Percentiles rank a stretch among this genome's conserved stretches.
These are phyloP conservation scores for Lactifluus hygrophoroides DNA, from an alignment of 768 basidiomycete species.

Conservation along the genomic window DNA sequence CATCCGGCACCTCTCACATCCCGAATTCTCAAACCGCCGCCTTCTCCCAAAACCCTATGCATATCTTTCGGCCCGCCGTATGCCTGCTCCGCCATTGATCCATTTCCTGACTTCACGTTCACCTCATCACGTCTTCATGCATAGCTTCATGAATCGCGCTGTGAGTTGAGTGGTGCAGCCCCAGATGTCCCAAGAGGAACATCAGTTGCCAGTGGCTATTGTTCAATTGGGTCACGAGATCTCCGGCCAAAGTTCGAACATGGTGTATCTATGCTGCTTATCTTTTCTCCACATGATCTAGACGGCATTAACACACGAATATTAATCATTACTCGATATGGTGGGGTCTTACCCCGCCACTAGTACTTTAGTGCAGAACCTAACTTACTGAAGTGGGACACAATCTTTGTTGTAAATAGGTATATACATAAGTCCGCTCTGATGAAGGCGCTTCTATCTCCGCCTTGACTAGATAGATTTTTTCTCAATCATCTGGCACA, in stretches of 20 bases:
- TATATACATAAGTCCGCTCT: too few relatives aligned
- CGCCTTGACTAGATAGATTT: too few relatives aligned
- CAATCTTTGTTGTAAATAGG: too few relatives aligned
- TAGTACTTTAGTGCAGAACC: too few relatives aligned
- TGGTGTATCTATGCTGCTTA: constrained; percentile 1
- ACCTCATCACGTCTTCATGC: constrained; percentile 8
- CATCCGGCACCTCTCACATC: constrained; percentile 9
- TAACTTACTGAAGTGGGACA: too few relatives aligned
- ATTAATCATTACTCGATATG: too few relatives aligned
- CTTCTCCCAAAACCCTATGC: constrained; percentile 11
- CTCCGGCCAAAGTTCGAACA: background rate
- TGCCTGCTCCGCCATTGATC: background rate
- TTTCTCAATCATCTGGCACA: constrained; percentile 5
- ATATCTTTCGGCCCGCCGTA: constrained; percentile 16
- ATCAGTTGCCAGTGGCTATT: background rate
- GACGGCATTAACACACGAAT: background rate
- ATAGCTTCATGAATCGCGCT: background rate
- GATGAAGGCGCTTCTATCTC: too few relatives aligned
- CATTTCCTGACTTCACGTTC: constrained; percentile 7
- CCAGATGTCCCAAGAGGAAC: background rate
- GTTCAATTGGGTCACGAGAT: background rate
- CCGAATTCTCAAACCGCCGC: background rate
- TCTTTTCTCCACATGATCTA: background rate
- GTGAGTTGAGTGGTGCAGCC: background rate
- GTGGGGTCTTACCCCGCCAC: too few relatives aligned